Base-by-base conservation (phyloP, 306 rosid genomes). In the Lathyrus sativus region DNA sequence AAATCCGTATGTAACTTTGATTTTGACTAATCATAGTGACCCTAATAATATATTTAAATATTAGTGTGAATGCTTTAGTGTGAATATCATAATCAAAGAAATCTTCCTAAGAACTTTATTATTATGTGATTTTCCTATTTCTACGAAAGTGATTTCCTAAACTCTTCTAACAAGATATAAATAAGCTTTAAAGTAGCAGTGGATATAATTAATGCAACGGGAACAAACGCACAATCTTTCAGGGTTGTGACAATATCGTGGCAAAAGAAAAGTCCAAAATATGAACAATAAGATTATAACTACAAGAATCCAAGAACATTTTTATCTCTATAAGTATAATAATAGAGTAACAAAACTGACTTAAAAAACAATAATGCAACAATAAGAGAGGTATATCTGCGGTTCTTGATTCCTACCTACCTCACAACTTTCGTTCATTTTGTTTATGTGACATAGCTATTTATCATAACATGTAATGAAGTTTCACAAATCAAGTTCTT, bases 361-460 rank as follows among this genome's bases (percentile, higher is more conserved):
- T 60, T 70, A 10, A 29, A 73, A 70, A 6, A 11, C 26, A 74
- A 50, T 66, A 74, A 78, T 74, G 74, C 77, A 81, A 61, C 77
- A 63, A 74, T 17, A 41, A 59, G 72, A 68, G 62, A 70, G 62
- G 62, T 78, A 60, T 51, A 59, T 78, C 7, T 67, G 38, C 78
- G 74, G 78, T 9, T 66, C 67, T 78, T 78, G 82, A 78, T 78
- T 78, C 79, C 83, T 31, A 78, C 76, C 82, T 62, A 72, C 70
- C 78, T 39, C 56, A 15, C 86, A 78, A 46, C 73, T 75, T 78
- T 68, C 76, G 56, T 79, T 78, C 63, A 78, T 72, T 78, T 78
- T 71, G 78, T 54, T 65, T 54, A 60, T 65, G 37, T 68, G 72
- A 26, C 75, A 81, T 74, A 46, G 42, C 61, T 48, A 77, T 73